phyloP scores from a whole-genome alignment of 129 eudicot genomes.

The Mikania micrantha region DNA sequence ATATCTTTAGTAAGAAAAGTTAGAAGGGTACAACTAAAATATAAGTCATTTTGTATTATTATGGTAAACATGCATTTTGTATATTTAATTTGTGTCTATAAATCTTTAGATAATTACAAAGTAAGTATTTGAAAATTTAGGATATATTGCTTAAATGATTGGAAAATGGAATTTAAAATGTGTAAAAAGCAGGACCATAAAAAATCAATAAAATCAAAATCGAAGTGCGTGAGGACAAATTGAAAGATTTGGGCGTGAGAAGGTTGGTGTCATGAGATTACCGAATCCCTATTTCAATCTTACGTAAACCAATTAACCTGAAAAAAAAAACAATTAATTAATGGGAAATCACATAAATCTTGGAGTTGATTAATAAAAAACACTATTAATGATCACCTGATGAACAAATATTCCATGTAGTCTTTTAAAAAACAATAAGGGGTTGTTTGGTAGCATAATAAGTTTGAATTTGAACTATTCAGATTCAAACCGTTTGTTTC shows the following conservation, averaged over 20 bases:
- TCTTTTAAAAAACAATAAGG: background rate
- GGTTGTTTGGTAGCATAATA: no score
- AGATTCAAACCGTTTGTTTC: no score
- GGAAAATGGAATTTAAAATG: background rate
- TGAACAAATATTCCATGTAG: background rate
- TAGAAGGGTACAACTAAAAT: no score
- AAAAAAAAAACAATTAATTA: background rate
- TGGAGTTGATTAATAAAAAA: background rate
- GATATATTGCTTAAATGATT: no score
- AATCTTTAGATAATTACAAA: no score
- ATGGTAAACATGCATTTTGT: no score
- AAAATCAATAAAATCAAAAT: slow-evolving; percentile 21
- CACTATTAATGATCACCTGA: background rate
- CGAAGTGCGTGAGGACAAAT: slow-evolving; percentile 24
- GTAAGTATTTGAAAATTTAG: no score
- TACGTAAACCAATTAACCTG: slow-evolving; percentile 5
- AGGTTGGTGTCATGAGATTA: slow-evolving; percentile 32
- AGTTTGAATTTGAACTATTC: no score
- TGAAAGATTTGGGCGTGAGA: slow-evolving; percentile 36
- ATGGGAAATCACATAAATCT: background rate
- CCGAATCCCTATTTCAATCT: slow-evolving; percentile 26
- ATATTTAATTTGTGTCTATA: no score
- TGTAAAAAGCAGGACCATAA: slow-evolving; percentile 12
- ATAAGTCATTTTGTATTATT: no score
- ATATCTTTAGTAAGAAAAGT: no score